Base-by-base conservation (phyloP, 1,284 basidiomycete species). In the Cutaneotrichosporon sp. region DNA sequence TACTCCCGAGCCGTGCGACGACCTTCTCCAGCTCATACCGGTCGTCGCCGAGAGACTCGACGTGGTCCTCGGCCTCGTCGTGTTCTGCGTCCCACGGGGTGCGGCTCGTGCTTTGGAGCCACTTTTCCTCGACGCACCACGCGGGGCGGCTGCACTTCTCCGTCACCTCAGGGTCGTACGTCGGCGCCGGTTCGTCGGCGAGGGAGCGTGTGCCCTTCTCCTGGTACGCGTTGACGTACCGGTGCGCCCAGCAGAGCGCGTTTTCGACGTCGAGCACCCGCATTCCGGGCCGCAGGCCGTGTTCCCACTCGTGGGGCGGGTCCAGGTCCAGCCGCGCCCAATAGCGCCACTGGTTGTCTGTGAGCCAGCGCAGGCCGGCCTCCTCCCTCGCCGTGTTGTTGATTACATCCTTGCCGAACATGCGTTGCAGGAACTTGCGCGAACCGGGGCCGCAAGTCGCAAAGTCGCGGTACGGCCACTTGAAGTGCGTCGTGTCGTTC, bases 181-280 rank as follows among this genome's bases (percentile, higher is more conserved):
- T 38, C 3, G 69, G 70, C 31, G 43, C 24, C 2, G 65, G 60
- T 6, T 63, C 11, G 33, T 70, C 58, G 9, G 59, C 62, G 2
- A 71, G 38, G 25, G 47, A 59, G 1, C 43, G 18, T 11, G 59
- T 59, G 1, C 62, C 56, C 34, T 61, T 63, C 20, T 24, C 47
- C 8, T 33, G 18, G 29, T 57, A 62, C 3, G 60, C 60, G 31
- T 60, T 54, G 10, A 74, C 67, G 56, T 74, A 74, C 1, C 72
- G 67, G 58, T 72, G 70, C 45, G 56, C 59, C 72, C 72, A 74
- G 47, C 72, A 74, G n/a, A 74, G 58, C 1, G 72, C 63, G 56
- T 72, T 74, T 53, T 72, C 72, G 43, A 71, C 45, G 56, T 72
- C 71, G 14, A 74, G 59, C 4, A 69, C 69, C 24, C 71, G 63